These are phyloP conservation scores for Phytophthora pistaciae DNA, from an alignment of 352 stramenopile genomes.

Conservation along the genomic window DNA sequence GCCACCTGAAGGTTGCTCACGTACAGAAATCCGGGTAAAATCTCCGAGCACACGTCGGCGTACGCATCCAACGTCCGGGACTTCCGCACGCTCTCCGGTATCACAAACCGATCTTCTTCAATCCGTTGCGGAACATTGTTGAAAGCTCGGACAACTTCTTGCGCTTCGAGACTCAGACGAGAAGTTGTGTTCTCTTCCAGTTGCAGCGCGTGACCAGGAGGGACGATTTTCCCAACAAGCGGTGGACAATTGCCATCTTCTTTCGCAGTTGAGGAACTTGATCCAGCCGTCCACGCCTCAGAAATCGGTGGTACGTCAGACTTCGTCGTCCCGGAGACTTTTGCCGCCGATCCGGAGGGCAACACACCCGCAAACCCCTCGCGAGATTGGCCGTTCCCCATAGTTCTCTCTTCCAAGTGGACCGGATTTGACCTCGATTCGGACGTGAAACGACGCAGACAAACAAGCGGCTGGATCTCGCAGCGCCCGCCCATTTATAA, in stretches of 20 bases:
- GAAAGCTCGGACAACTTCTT: conserved; percentile 13
- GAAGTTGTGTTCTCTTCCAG: conserved; percentile 14
- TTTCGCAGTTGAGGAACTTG: neutral
- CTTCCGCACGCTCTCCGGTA: conserved; percentile 76
- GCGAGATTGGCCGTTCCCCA: conserved; percentile 45
- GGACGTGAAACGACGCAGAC: conserved; percentile 20
- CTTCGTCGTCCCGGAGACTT: conserved; percentile 15
- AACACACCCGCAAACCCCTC: conserved; percentile 43
- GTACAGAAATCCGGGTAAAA: conserved; percentile 59
- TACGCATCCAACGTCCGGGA: conserved; percentile 47
- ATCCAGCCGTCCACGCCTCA: conserved; percentile 20
- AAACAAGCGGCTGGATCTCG: conserved; percentile 6
- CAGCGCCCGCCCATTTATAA: conserved; percentile 16
- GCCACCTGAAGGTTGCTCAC: conserved; percentile 67
- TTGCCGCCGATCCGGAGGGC: conserved; percentile 23
- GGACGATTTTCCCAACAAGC: conserved; percentile 21
- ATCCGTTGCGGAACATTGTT: conserved; percentile 4
- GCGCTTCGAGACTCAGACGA: conserved; percentile 12
- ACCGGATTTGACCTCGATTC: neutral
- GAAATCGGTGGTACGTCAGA: conserved; percentile 19
- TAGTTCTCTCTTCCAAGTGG: conserved; percentile 4
- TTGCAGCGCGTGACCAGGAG: conserved; percentile 33
- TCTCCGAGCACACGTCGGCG: conserved; percentile 67
- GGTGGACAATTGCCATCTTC: neutral
- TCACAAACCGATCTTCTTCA: conserved; percentile 36